These are phyloP conservation scores for Phytophthora pseudosyringae DNA, from an alignment of 352 stramenopile genomes.

Conservation along the genomic window DNA sequence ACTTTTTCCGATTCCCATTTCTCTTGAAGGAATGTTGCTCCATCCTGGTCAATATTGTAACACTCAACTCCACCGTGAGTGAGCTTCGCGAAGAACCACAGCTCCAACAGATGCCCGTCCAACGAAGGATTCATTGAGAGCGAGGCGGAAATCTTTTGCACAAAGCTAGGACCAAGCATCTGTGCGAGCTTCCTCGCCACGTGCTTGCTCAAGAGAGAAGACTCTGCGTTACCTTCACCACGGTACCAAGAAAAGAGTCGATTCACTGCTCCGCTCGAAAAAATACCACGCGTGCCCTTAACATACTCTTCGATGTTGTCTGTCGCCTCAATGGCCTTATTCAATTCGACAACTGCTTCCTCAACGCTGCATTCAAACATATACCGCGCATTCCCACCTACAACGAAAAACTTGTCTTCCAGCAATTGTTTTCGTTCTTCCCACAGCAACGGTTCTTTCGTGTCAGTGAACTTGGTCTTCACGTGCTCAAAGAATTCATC, in stretches of 20 bases:
- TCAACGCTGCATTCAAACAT: neutral
- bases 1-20: neutral
- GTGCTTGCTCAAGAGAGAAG: too few relatives aligned
- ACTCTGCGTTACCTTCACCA: neutral
- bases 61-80: constrained; percentile 1
- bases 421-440: constrained; percentile 18
- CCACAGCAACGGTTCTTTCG: neutral
- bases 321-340: neutral
- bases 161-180: constrained; percentile 1
- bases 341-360: neutral
- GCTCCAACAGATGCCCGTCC: constrained; percentile 1
- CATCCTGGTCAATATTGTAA: neutral
- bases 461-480: constrained; percentile 14
- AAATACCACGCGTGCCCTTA: neutral
- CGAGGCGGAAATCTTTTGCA: neutral
- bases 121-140: neutral
- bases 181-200: neutral
- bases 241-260: constrained; percentile 23
- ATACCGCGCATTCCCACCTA: constrained; percentile 9
- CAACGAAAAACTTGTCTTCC: constrained; percentile 13
- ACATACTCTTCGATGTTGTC: constrained; percentile 3
- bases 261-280: neutral
- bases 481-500: constrained; percentile 16
- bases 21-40: neutral
- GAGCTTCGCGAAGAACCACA: constrained; percentile 5